Conservation (phyloP, 1,139 yeast genomes). For the Groenewaldozyma auringiensis region DNA sequence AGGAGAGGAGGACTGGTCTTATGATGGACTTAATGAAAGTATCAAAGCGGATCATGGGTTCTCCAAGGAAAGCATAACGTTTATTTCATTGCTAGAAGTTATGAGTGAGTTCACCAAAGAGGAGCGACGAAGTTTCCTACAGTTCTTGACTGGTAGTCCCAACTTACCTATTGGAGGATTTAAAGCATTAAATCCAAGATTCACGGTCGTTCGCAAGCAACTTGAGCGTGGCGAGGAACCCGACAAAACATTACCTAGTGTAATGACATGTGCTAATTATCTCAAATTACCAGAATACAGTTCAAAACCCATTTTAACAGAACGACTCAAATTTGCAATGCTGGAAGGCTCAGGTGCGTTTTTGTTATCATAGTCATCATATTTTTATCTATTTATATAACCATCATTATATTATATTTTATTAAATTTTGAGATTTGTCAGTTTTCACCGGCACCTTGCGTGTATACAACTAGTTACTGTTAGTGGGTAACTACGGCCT, state of each 20-base stretch:
- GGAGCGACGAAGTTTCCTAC: conserved; percentile 68
- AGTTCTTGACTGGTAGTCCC: conserved; percentile 90
- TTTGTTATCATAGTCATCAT: conserved; percentile 47
- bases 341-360: conserved; percentile 88
- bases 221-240: conserved; percentile 54
- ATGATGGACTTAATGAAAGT: conserved; percentile 44
- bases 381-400: neutral
- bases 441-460: too few relatives aligned
- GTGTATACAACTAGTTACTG: too few relatives aligned
- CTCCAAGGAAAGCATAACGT: conserved; percentile 57
- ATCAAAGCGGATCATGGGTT: conserved; percentile 91
- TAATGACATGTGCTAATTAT: conserved; percentile 97
- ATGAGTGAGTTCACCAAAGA: conserved; percentile 45
- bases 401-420: too few relatives aligned
- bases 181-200: conserved; percentile 67
- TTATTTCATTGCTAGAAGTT: conserved; percentile 52
- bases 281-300: conserved; percentile 82
- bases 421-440: too few relatives aligned
- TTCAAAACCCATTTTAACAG: conserved; percentile 48
- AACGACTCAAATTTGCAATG: conserved; percentile 60
- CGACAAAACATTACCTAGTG: conserved; percentile 92
- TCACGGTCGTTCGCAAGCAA: conserved; percentile 75
- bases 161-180: conserved; percentile 93
- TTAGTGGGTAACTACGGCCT: too few relatives aligned
- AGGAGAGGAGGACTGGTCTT: conserved; percentile 83